Evolutionary conservation across 1,284 basidiomycete genomes (phyloP).

Genomic region (Cutaneotrichosporon cutaneum): DNA sequence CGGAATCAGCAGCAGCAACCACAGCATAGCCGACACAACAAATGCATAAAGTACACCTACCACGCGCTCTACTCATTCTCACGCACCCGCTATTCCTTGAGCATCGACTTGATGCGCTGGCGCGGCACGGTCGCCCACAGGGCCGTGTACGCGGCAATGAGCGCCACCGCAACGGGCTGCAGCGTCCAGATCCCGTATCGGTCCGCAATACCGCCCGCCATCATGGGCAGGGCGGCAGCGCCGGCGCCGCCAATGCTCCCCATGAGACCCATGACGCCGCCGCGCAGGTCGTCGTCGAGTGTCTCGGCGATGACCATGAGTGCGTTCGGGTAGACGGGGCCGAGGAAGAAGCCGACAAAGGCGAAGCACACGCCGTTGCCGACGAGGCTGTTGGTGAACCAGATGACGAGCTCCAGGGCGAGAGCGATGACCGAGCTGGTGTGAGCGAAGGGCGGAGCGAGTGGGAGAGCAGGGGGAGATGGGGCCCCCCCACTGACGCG

Average conservation of each 20-base stretch:
- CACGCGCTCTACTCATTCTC: not conserved
- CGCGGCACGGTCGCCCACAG: slow-evolving; percentile 21
- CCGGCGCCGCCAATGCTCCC: slow-evolving; percentile 64
- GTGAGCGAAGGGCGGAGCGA: not conserved
- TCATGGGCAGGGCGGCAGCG: slow-evolving; percentile 62
- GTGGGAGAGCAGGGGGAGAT: no score
- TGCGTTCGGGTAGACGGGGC: slow-evolving; percentile 63
- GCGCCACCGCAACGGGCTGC: slow-evolving; percentile 21
- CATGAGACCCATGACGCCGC: slow-evolving; percentile 61
- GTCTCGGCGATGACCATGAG: slow-evolving; percentile 62
- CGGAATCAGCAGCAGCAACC: slow-evolving; percentile 5
- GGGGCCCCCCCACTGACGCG: no score
- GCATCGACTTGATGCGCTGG: slow-evolving; percentile 5
- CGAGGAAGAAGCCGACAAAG: slow-evolving; percentile 56
- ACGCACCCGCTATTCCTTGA: not conserved
- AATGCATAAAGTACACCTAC: not conserved
- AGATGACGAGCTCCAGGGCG: slow-evolving; percentile 59
- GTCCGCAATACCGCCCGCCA: slow-evolving; percentile 22
- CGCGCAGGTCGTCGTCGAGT: slow-evolving; percentile 62
- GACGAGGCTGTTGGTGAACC: slow-evolving; percentile 60
- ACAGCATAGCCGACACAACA: not conserved
- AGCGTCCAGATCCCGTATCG: slow-evolving; percentile 23
- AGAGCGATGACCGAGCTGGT: slow-evolving; percentile 21
- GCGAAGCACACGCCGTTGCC: slow-evolving; percentile 60
- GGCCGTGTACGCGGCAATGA: slow-evolving; percentile 14